Evolutionary conservation across 1,139 yeast genomes (phyloP).

Genomic region (Geotrichum histeridarum): DNA sequence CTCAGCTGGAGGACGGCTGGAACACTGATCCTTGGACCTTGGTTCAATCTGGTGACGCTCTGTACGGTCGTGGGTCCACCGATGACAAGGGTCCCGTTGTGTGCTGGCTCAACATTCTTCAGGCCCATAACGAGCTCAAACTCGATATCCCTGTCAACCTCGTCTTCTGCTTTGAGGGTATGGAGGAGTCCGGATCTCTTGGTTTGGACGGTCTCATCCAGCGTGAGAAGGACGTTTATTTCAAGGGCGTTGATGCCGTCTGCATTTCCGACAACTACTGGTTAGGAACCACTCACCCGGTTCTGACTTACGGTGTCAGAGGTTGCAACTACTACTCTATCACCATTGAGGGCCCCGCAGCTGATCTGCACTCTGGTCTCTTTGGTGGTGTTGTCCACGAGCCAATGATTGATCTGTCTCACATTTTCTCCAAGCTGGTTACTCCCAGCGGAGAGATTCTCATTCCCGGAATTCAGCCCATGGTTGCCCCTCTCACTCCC

Average conservation of each 20-base stretch:
- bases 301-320: slow-evolving; percentile 92
- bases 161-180: slow-evolving; percentile 92
- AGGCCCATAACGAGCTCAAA: slow-evolving; percentile 82
- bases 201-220: slow-evolving; percentile 83
- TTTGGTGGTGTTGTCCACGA: slow-evolving; percentile 97
- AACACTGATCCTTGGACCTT: slow-evolving; percentile 80
- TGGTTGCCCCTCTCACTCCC: slow-evolving; percentile 88
- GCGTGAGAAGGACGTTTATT: slow-evolving; percentile 70
- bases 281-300: slow-evolving; percentile 96
- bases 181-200: slow-evolving; percentile 96
- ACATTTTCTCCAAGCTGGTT: slow-evolving; percentile 70
- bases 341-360: slow-evolving; percentile 81
- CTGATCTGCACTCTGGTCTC: slow-evolving; percentile 95
- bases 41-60: slow-evolving; percentile 54
- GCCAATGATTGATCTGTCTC: slow-evolving; percentile 91
- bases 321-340: slow-evolving; percentile 93
- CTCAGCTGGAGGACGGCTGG: slow-evolving; percentile 91
- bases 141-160: slow-evolving; percentile 90
- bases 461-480: slow-evolving; percentile 83
- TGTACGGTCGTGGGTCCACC: slow-evolving; percentile 91
- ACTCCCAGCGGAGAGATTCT: slow-evolving; percentile 67
- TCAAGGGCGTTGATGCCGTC: slow-evolving; percentile 85
- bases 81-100: slow-evolving; percentile 98
- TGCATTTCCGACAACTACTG: slow-evolving; percentile 97
- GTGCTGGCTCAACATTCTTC: slow-evolving; percentile 91